A percentile compares a stretch with the other conserved stretches of the same genome.
These are phyloP conservation scores for Botrytis paeoniae DNA, from an alignment of 2,329 filamentous ascomycete species.

Conservation along the genomic window DNA sequence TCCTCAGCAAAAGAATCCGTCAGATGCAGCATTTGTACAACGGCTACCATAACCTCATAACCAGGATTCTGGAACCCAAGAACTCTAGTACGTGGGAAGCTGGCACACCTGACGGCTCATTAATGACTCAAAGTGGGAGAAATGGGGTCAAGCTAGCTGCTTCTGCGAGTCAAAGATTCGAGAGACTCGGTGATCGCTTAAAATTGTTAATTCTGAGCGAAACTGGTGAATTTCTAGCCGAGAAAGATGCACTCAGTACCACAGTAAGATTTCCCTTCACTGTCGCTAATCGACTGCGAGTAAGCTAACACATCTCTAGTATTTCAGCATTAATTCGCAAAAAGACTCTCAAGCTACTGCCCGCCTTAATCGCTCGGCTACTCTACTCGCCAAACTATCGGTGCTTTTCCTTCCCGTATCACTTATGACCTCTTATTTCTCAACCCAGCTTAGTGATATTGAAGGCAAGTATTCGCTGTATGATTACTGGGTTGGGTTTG, in stretches of 20 bases:
- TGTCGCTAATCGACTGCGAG: neutral
- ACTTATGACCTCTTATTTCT: constrained; percentile 73
- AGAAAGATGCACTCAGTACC: constrained; percentile 67
- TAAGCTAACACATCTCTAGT: constrained; percentile 45
- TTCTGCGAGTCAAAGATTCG: constrained; percentile 56
- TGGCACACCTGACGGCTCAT: constrained; percentile 29
- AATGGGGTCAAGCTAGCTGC: constrained; percentile 39
- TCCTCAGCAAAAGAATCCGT: constrained; percentile 58
- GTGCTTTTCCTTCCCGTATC: constrained; percentile 74
- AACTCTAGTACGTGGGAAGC: constrained; percentile 40
- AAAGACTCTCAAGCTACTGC: constrained; percentile 72
- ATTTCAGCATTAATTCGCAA: constrained; percentile 74
- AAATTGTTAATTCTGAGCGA: constrained; percentile 59
- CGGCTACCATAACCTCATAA: constrained; percentile 58
- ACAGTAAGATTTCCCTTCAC: constrained; percentile 47
- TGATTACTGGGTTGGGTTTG: constrained; percentile 68
- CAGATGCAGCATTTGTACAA: constrained; percentile 59
- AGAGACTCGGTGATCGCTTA: constrained; percentile 56
- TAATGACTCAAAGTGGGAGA: neutral
- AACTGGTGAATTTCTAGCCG: constrained; percentile 61
- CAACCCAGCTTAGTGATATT: constrained; percentile 58
- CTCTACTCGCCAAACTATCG: constrained; percentile 70
- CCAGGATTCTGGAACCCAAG: constrained; percentile 47
- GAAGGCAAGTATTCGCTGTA: constrained; percentile 55
- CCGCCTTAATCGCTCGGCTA: constrained; percentile 66